These are phyloP conservation scores for Noccaea caerulescens DNA, from an alignment of 345 rosid species.

Conservation along the genomic window DNA sequence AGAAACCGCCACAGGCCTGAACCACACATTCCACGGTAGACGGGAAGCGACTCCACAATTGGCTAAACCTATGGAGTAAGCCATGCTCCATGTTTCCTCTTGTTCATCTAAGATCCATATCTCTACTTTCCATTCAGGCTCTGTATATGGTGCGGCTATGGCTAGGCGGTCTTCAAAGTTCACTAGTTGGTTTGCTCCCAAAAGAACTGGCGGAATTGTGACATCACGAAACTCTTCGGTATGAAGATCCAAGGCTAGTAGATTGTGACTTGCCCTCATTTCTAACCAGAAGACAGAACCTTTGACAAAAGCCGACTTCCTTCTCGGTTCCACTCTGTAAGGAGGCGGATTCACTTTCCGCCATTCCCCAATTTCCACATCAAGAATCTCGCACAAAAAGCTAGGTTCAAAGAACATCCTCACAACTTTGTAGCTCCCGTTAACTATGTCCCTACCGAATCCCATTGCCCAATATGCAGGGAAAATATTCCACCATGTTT, in stretches of 20 bases:
- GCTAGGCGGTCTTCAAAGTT: constrained; percentile 22
- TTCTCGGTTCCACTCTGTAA: not conserved
- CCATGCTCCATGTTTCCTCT: not conserved
- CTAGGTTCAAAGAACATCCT: not conserved
- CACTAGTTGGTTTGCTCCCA: not conserved
- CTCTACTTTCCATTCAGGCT: not conserved
- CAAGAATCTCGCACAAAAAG: not conserved
- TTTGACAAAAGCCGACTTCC: not conserved
- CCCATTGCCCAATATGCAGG: constrained; percentile 4
- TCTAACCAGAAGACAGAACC: constrained; percentile 23
- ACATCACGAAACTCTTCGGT: constrained; percentile 4
- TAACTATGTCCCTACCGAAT: constrained; percentile 11
- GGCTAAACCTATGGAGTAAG: not conserved
- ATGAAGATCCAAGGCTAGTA: constrained; percentile 28
- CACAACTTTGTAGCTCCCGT: constrained; percentile 23
- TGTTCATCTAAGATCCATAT: not conserved
- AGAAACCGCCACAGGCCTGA: not conserved
- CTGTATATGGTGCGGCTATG: not conserved
- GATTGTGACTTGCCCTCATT: not conserved
- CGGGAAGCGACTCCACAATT: not conserved
- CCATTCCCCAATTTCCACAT: constrained; percentile 27
- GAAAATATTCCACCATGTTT: not conserved
- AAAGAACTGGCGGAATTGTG: not conserved
- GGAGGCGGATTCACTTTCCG: constrained; percentile 1
- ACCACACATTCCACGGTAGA: not conserved